phyloP scores from a whole-genome alignment of 2,329 filamentous ascomycete genomes.

The Aspergillus caelatus region DNA sequence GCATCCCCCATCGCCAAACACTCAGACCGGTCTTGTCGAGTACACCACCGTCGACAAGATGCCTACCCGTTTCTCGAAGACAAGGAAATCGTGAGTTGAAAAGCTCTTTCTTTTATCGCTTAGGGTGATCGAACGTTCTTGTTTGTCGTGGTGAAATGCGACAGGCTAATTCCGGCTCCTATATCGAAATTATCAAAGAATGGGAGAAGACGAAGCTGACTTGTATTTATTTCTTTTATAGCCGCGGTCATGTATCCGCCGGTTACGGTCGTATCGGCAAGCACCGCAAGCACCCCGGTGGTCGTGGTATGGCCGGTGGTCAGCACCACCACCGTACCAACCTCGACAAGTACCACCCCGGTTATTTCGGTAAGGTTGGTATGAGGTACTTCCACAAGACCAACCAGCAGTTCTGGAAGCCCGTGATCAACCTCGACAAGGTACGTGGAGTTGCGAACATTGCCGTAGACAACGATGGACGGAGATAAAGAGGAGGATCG shows the following conservation, averaged over 20 bases:
- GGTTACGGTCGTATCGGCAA: conserved; percentile 98
- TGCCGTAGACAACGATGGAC: conserved; percentile 10
- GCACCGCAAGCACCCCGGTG: conserved; percentile 89
- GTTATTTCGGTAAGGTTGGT: conserved; percentile 99
- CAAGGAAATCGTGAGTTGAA: conserved; percentile 52
- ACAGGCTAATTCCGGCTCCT: conserved; percentile 9
- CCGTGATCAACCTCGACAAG: conserved; percentile 98
- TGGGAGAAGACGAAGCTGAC: conserved; percentile 18
- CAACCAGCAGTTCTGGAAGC: conserved; percentile 97
- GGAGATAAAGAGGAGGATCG: conserved; percentile 5
- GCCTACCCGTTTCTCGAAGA: conserved; percentile 56
- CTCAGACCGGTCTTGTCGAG: conserved; percentile 44
- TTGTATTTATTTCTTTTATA: conserved; percentile 37
- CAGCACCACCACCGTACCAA: conserved; percentile 98
- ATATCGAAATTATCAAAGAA: neutral
- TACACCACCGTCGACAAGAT: conserved; percentile 49
- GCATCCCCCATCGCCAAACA: conserved; percentile 41
- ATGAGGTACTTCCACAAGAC: conserved; percentile 98
- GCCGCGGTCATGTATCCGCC: conserved; percentile 96
- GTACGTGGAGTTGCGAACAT: conserved; percentile 51
- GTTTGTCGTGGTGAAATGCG: conserved; percentile 15
- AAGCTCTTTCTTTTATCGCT: conserved; percentile 22
- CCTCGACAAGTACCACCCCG: conserved; percentile 91
- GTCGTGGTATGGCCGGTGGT: conserved; percentile 91
- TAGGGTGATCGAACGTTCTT: conserved; percentile 18